These are phyloP conservation scores for Chloromonas sp. DNA, from an alignment of 163 green algal species.

Conservation along the genomic window DNA sequence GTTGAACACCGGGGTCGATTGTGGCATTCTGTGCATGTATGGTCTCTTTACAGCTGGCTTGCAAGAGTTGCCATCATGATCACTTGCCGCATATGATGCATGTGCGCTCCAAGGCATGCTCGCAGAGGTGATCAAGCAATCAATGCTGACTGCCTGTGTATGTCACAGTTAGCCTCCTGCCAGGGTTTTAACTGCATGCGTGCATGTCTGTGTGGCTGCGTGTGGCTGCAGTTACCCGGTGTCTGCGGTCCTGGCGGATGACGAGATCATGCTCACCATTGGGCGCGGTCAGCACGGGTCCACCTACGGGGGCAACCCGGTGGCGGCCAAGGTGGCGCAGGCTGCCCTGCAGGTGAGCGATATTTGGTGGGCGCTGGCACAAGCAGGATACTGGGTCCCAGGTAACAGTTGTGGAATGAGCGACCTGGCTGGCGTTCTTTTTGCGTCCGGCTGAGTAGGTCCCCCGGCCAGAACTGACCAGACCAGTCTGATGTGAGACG, in stretches of 20 bases:
- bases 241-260: slow-evolving; percentile 73
- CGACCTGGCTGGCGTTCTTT: neutral
- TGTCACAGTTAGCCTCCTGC: too few relatives aligned
- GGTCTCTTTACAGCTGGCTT: too few relatives aligned
- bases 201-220: neutral
- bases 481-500: neutral
- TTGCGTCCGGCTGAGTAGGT: neutral
- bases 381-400: neutral
- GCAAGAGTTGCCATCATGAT: too few relatives aligned
- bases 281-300: slow-evolving; percentile 77
- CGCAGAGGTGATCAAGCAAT: too few relatives aligned
- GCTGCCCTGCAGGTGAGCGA: slow-evolving; percentile 66
- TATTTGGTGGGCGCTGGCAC: neutral
- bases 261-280: slow-evolving; percentile 91
- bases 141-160: too few relatives aligned
- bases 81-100: too few relatives aligned
- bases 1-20: too few relatives aligned
- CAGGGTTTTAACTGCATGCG: too few relatives aligned
- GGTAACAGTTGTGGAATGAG: neutral
- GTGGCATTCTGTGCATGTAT: too few relatives aligned
- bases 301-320: slow-evolving; percentile 89
- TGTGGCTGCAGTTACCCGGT: slow-evolving; percentile 64
- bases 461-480: neutral
- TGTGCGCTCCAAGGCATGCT: too few relatives aligned
- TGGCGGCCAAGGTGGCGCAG: slow-evolving; percentile 70